A percentile compares a stretch with the other conserved stretches of the same genome.
phyloP scores from a whole-genome alignment of 148 eudicot species.

The Camellia japonica region DNA sequence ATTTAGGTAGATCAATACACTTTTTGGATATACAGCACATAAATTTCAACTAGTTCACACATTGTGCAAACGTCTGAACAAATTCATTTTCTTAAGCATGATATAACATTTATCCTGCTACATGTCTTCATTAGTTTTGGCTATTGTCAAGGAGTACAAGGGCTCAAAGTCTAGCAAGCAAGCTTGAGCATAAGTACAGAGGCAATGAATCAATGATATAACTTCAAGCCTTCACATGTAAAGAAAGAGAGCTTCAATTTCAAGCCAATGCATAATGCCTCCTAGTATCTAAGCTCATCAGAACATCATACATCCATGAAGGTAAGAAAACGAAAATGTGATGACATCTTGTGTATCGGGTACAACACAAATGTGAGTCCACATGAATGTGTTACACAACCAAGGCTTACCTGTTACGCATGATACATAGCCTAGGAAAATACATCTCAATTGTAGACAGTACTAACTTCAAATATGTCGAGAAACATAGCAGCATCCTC shows the following conservation, averaged over 20 bases:
- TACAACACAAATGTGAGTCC: too few species aligned
- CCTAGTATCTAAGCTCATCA: not conserved
- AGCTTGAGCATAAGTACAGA: not conserved
- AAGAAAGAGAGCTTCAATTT: not conserved
- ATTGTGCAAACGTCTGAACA: too few species aligned
- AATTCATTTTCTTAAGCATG: too few species aligned
- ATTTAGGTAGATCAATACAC: too few species aligned
- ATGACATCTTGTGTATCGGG: too few species aligned
- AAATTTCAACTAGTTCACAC: too few species aligned
- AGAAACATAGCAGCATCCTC: not conserved
- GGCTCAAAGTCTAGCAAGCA: not conserved
- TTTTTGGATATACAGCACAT: too few species aligned
- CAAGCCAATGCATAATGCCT: not conserved
- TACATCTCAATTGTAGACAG: not conserved
- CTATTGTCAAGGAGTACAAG: not conserved
- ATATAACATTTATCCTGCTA: too few species aligned
- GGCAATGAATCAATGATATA: not conserved
- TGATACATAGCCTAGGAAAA: not conserved
- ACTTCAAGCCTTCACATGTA: not conserved
- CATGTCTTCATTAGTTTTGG: too few species aligned
- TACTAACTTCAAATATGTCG: too few species aligned
- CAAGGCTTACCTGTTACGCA: too few species aligned
- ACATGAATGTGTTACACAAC: too few species aligned
- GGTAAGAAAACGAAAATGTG: not conserved
- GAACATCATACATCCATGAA: not conserved